phyloP scores from a whole-genome alignment of 495 filamentous ascomycete species.

The Bathelium albidoporum region DNA sequence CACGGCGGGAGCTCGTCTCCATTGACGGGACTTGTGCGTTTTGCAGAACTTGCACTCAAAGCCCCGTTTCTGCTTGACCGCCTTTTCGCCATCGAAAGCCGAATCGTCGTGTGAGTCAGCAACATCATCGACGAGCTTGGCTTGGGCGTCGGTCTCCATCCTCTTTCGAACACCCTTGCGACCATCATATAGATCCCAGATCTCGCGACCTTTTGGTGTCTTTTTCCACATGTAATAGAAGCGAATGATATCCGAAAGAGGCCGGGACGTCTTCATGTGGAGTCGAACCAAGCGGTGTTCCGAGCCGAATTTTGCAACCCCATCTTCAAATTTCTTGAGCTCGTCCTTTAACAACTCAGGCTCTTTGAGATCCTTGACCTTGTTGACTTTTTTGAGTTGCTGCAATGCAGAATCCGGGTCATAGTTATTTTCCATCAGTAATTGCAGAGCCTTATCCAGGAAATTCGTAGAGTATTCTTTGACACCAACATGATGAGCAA shows the following conservation, averaged over 20 bases:
- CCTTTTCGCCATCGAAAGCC: constrained; percentile 88
- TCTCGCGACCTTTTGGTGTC: constrained; percentile 66
- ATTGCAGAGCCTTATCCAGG: constrained; percentile 70
- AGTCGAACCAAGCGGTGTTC: constrained; percentile 75
- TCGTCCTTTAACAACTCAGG: constrained; percentile 71
- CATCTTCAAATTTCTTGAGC: constrained; percentile 84
- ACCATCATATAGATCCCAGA: constrained; percentile 83
- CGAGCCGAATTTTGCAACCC: constrained; percentile 79
- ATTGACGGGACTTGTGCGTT: constrained; percentile 70
- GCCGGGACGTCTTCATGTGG: constrained; percentile 66
- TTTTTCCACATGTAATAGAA: constrained; percentile 99
- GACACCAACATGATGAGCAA: constrained; percentile 54
- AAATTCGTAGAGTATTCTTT: constrained; percentile 70
- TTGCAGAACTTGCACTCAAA: constrained; percentile 95
- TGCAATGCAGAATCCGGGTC: constrained; percentile 63
- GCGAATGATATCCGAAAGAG: constrained; percentile 67
- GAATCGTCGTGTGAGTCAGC: constrained; percentile 92
- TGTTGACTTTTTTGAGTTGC: constrained; percentile 53
- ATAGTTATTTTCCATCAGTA: constrained; percentile 62
- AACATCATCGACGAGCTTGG: constrained; percentile 79
- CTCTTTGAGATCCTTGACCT: constrained; percentile 71
- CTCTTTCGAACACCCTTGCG: constrained; percentile 71
- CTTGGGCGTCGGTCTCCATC: constrained; percentile 50
- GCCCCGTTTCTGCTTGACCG: constrained; percentile 58
- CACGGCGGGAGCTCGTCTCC: constrained; percentile 77